These are phyloP conservation scores for Gossypium arboreum DNA, from an alignment of 345 rosid species.

Conservation along the genomic window DNA sequence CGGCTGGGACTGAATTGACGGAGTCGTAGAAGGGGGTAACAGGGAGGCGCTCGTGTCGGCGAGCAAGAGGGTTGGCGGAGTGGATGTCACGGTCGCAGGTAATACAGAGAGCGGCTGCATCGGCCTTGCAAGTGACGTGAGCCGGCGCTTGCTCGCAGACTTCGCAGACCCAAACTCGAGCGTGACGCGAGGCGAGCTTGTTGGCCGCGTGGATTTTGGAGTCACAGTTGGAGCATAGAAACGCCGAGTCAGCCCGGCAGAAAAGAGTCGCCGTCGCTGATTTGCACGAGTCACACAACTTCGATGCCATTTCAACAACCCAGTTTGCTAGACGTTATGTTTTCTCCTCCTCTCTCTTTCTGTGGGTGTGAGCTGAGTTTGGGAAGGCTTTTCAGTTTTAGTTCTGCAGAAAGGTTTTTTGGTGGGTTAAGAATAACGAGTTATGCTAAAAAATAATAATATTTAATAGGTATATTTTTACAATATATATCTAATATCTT, in stretches of 20 bases:
- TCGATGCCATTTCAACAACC: slow-evolving; percentile 58
- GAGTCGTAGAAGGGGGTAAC: slow-evolving; percentile 73
- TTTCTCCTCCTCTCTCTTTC: not conserved
- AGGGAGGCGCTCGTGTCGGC: slow-evolving; percentile 86
- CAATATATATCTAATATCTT: too few species aligned
- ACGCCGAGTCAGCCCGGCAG: slow-evolving; percentile 94
- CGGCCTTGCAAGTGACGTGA: slow-evolving; percentile 94
- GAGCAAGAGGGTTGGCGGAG: slow-evolving; percentile 91
- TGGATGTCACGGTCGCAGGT: slow-evolving; percentile 97
- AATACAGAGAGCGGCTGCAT: slow-evolving; percentile 96
- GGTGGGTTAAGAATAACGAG: not conserved
- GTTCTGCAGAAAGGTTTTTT: not conserved
- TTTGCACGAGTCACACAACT: slow-evolving; percentile 89
- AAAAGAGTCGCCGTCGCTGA: slow-evolving; percentile 80
- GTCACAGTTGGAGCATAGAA: slow-evolving; percentile 81
- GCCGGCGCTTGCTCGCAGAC: slow-evolving; percentile 99
- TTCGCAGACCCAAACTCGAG: slow-evolving; percentile 84
- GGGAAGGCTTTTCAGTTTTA: not conserved
- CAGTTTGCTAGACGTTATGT: not conserved
- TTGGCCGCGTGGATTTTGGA: slow-evolving; percentile 82
- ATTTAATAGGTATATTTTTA: too few species aligned
- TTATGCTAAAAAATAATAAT: too few species aligned
- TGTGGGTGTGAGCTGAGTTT: not conserved
- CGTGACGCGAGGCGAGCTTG: slow-evolving; percentile 95
- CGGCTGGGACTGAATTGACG: slow-evolving; percentile 33